Evolutionary conservation across 495 filamentous ascomycete species (phyloP), one percentile per base, ranked within the genome.

Genomic region (Xylaria flabelliformis): DNA sequence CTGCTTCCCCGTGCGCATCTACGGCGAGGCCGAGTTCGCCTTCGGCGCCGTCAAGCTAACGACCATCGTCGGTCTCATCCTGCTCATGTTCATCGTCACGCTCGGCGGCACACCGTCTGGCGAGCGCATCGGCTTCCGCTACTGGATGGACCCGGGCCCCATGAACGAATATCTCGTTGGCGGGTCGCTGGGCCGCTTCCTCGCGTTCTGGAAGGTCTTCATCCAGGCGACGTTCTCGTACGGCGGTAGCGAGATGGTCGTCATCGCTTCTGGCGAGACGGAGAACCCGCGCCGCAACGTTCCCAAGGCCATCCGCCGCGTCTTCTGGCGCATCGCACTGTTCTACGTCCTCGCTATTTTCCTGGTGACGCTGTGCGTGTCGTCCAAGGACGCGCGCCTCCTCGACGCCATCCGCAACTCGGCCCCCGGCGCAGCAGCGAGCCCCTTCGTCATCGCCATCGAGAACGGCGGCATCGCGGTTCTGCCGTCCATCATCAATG

Each of bases 261-360:
- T 88, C 42, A 87, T 94, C 73, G 91, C 92, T 7, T 91, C 91
- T 1, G 91, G 90, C 61, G 92, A 94, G 82, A 92, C 91, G 7
- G 84, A 89, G 66, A 92, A 93, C 72, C 91, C 91, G 3, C 83
- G 90, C 72, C 87, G 88, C 75, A 91, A 90, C 36, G 89, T 93
- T n/a, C 91, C 91, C 0, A 85, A 87, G 19, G 91, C 91, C 0
- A 90, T 92, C 69, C 87, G 87, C 70, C 89, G 91, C 73, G 91
- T 91, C 4, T 92, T 92, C 77, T 90, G 85, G 81, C 86, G 91
- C 24, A 91, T 93, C 72, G 79, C 91, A 55, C 85, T 92, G 76
- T 91, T 93, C 79, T 93, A 92, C 81, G 85, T 93, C 73, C 75
- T 91, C 51, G 90, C 88, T 5, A 87, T 91, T 44, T 89, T 94